Base-by-base conservation (phyloP, 805 yeast genomes). In the Maudiozyma pseudohumilis region DNA sequence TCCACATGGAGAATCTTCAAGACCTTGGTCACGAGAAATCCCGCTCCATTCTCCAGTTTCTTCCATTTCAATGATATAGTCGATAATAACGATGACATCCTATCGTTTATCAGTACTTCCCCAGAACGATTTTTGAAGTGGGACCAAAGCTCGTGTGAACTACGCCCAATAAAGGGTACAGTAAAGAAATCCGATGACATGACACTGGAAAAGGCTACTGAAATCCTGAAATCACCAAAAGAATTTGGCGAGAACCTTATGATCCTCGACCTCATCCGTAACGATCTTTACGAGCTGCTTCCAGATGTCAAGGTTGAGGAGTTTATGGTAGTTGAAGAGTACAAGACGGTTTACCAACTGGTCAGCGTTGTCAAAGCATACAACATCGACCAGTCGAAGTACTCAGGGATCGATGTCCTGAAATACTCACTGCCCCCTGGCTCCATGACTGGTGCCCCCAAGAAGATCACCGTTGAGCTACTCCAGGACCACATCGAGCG, bases 401-500 rank as follows among this genome's bases (percentile, higher is more conserved):
- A 70, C 46, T 63, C 69, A 10, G 98, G 97, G 0, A 63, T 88
- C 18, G 97, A 92, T 55, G 64, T 89, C 2, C 66, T 92, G 10
- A 71, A 75, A 16, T 75, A 75, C 41, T 76, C 95, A 0, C 64
- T 94, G 25, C 98, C 99, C 3, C 96, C 99, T 0, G 99, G 99
- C 0, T 89, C 97, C 1, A 92, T 92, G 99, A 92, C 99, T 0
- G 99, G 99, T 3, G 99, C 99, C 0, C 99, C 99, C 2, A 92
- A 92, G 63, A 82, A 80, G 49, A 70, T 95, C 41, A 85, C 96
- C 0, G 94, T 92, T 5, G 92, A 89, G 56, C 57, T 94, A 4
- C 65, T 92, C 21, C 82, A 79, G 42, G 47, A 59, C 9, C 41
- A 61, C 10, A 62, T 67, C 18, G 57, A 52, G 17, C 35, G 45